Base-by-base conservation (phyloP, 2,329 filamentous ascomycete genomes). In the Paraphaeosphaeria sporulosa region DNA sequence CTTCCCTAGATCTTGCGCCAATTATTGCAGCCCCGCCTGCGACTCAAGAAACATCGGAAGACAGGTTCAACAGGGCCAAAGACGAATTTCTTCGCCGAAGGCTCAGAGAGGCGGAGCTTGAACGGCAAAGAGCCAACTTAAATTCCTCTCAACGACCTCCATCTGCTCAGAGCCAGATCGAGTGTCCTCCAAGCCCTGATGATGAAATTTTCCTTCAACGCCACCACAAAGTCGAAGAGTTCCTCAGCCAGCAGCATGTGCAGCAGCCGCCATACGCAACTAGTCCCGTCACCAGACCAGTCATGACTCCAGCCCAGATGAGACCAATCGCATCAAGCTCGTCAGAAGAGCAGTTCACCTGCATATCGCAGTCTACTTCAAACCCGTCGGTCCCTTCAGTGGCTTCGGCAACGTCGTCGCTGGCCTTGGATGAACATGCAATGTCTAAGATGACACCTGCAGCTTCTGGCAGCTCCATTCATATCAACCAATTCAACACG, bases 381-480 rank as follows among this genome's bases (percentile, higher is more conserved):
- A 81, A 83, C 58, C 82, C 82, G 12, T 84, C 82, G 0, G 83
- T 84, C 25, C 82, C 82, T 1, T 84, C 82, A 9, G 78, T 82
- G 17, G 78, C 79, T n/a, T 84, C 82, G 1, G 80, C 80, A 40
- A 77, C 76, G 40, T 83, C 82, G 0, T 83, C 81, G 9, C 59
- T 80, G 19, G 78, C 77, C 19, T 74, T 76, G 42, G 76, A 78
- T 38, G 76, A 77, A 8, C 74, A 73, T 53, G 62, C 58, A 7
- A 58, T 69, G 5, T 59, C 68, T 9, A 62, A 57, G 53, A 68
- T 71, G 62, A 52, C 70, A 4, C 58, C 69, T 5, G 64, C 68
- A 19, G 65, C 73, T 8, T 78, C 77, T 12, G 72, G 71, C 21
- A 76, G 78, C 27, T 80, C 78, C 0, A 65, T 79, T n/a, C 69